Percentiles rank a stretch among this genome's conserved stretches.
phyloP scores from a whole-genome alignment of 108 stramenopile genomes.

The Skeletonema potamos region DNA sequence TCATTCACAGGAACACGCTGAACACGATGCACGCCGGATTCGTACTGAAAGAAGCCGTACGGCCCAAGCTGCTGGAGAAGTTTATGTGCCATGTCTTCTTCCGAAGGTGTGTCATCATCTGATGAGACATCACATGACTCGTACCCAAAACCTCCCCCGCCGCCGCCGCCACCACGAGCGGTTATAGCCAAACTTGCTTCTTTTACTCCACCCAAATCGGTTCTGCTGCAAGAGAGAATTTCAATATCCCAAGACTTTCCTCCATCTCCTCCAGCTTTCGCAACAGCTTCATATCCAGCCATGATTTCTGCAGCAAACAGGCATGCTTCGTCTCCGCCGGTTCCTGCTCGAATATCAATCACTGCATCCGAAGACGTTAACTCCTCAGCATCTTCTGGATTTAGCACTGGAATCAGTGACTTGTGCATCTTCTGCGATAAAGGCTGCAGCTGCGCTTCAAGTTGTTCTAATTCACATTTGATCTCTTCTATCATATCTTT shows the following conservation, averaged over 20 bases:
- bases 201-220: slow-evolving; percentile 79
- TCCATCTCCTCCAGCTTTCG: slow-evolving; percentile 37
- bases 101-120: slow-evolving; percentile 3
- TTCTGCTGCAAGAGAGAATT: slow-evolving; percentile 57
- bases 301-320: slow-evolving; percentile 90
- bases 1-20: slow-evolving; percentile 97
- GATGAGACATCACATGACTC: neutral
- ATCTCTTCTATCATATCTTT: slow-evolving; percentile 53
- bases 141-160: slow-evolving; percentile 11
- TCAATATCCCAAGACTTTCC: slow-evolving; percentile 67
- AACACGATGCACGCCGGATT: slow-evolving; percentile 97
- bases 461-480: slow-evolving; percentile 11
- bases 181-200: slow-evolving; percentile 66
- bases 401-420: slow-evolving; percentile 62
- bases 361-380: slow-evolving; percentile 69
- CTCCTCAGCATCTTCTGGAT: slow-evolving; percentile 67
- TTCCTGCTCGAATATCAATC: slow-evolving; percentile 94
- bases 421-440: slow-evolving; percentile 54
- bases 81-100: slow-evolving; percentile 29
- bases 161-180: slow-evolving; percentile 40
- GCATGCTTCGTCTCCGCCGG: slow-evolving; percentile 94
- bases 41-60: slow-evolving; percentile 89
- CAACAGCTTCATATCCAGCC: slow-evolving; percentile 82
- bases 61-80: slow-evolving; percentile 58
- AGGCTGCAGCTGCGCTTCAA: neutral